Evolutionary conservation across 2,329 filamentous ascomycete genomes (phyloP).

Genomic region (Fusarium circinatum): DNA sequence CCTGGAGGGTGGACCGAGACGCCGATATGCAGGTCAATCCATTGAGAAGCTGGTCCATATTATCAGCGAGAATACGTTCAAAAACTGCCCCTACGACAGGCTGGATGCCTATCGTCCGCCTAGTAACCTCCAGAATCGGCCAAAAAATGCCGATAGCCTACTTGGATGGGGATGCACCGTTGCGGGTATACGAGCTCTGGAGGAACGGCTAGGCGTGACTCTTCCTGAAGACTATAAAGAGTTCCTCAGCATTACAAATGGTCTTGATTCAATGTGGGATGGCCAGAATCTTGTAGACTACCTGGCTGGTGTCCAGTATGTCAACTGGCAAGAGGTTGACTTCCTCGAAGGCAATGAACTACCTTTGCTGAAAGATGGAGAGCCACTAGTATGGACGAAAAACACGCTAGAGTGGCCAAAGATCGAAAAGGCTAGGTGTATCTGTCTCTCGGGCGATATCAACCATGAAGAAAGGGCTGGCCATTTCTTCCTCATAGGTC

Average conservation of each 20-base stretch:
- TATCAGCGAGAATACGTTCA: conserved; percentile 8
- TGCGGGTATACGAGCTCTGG: background rate
- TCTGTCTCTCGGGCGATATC: background rate
- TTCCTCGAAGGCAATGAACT: background rate
- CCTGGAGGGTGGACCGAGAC: background rate
- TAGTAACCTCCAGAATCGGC: background rate
- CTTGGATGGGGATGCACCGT: background rate
- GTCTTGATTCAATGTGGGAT: conserved; percentile 7
- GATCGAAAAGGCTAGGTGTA: background rate
- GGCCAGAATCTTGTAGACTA: conserved; percentile 3
- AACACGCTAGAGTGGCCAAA: background rate
- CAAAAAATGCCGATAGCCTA: background rate
- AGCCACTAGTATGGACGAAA: background rate
- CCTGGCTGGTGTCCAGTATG: background rate
- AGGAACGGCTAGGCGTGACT: background rate
- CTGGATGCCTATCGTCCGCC: background rate
- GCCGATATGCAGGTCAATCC: background rate
- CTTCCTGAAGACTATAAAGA: conserved; percentile 5
- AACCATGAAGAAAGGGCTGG: background rate
- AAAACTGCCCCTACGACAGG: background rate
- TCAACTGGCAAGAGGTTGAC: background rate
- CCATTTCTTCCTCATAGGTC: background rate
- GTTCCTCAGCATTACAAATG: background rate
- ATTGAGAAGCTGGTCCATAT: background rate
- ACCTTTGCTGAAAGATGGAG: background rate